Base-by-base conservation (phyloP, 179 eudicot genomes). In the Patellifolia procumbens region DNA sequence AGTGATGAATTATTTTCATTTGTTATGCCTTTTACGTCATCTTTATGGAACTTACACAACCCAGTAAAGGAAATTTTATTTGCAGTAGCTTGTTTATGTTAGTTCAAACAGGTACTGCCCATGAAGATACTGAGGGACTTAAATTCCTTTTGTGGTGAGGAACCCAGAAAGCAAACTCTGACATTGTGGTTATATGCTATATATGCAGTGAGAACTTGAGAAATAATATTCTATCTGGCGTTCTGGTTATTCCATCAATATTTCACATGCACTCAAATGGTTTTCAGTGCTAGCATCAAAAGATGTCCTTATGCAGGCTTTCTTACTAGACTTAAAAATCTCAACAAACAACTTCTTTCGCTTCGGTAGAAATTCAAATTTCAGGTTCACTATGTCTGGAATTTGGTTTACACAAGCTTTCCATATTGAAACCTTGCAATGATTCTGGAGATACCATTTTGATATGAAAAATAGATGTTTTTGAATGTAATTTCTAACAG, bases 381-480 rank as follows among this genome's bases (percentile, higher is more conserved):
- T 56, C 29, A 56, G 29, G 31, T 24, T 56, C 61, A 56, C 31
- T 56, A 22, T 24, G 61, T 56, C 22, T 22, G 29, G 29, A 4
- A 56, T 22, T 56, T 12, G 11, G 34, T 56, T 72, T 56, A 35
- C 7, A 19, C 26, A 22, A 48, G 59, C 59, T 70, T 34, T 72
- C 63, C 63, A 32, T 10, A 1, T 19, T 17, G 55, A 70, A 70
- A 60, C 74, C 74, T 17, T 51, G 24, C 58, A 70, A 13, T 42
- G 46, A 26, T 20, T 46, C 24, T 46, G 19, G 17, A 71, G 58
- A 26, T 52, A 28, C 42, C 48, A n/a, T 46, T 74, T 15, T 20
- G 46, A 60, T 16, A 43, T 8, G 16, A 11, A 55, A 10, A 16
- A 42, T 31, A 39, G 3, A 39, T 58, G 12, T 75, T 64, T 17